Evolutionary conservation across 2,329 filamentous ascomycete genomes (phyloP).

Genomic region (Fusarium torreyae): DNA sequence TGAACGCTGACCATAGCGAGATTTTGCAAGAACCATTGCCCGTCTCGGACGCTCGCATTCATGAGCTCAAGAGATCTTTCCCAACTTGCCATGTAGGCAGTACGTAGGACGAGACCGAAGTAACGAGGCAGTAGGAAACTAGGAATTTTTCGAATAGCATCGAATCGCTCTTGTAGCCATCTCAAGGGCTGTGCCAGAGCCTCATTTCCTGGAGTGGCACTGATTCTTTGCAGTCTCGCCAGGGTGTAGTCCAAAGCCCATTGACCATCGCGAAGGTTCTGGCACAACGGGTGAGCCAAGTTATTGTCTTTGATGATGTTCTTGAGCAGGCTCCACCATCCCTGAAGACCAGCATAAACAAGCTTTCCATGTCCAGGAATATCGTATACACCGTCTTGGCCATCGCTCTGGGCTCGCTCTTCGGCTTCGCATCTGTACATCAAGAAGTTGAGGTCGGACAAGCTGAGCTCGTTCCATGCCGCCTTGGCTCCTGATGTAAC

Average conservation of each 20-base stretch:
- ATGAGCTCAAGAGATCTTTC: conserved; percentile 85
- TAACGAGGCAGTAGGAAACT: conserved; percentile 93
- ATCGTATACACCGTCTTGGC: conserved; percentile 88
- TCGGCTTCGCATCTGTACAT: conserved; percentile 94
- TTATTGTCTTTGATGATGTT: conserved; percentile 90
- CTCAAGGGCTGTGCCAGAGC: conserved; percentile 75
- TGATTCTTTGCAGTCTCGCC: conserved; percentile 81
- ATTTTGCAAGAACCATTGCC: conserved; percentile 90
- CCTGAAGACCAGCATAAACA: conserved; percentile 96
- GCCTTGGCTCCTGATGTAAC: conserved; percentile 85
- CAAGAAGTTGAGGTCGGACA: conserved; percentile 91
- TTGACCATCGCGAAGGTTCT: conserved; percentile 90
- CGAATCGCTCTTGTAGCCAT: conserved; percentile 89
- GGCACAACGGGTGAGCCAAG: conserved; percentile 91
- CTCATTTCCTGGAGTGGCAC: conserved; percentile 73
- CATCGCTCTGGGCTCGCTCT: conserved; percentile 82
- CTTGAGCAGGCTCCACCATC: conserved; percentile 95
- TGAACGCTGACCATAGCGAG: conserved; percentile 94
- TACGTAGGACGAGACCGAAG: conserved; percentile 90
- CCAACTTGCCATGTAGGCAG: conserved; percentile 87
- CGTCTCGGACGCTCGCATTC: conserved; percentile 80
- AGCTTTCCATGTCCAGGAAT: conserved; percentile 88
- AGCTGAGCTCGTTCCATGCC: conserved; percentile 81
- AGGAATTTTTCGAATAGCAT: conserved; percentile 87
- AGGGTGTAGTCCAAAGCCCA: conserved; percentile 94